These are phyloP conservation scores for Carallia pectinifolia DNA, from an alignment of 345 rosid species.

Conservation along the genomic window DNA sequence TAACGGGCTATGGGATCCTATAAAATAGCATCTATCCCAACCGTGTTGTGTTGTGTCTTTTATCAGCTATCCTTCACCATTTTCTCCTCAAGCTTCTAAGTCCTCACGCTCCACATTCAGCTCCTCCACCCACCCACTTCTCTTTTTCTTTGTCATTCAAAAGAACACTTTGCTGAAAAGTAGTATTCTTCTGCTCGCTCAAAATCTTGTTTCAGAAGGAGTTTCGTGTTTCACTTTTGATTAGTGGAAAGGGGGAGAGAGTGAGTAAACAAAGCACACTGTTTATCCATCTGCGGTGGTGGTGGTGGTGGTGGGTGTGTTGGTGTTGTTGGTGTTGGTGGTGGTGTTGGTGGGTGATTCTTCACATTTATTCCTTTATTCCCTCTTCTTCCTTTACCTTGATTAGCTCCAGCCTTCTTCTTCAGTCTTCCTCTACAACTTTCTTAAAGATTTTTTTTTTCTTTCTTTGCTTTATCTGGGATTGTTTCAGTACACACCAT, in stretches of 20 bases:
- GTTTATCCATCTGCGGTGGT: conserved; percentile 4
- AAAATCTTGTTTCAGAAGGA: too few relatives aligned
- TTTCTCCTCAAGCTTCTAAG: neutral
- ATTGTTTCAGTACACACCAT: too few relatives aligned
- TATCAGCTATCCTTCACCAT: neutral
- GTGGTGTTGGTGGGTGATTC: neutral
- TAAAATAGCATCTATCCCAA: conserved; percentile 30
- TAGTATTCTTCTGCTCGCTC: too few relatives aligned
- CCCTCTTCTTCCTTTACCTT: neutral
- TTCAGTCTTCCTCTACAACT: conserved; percentile 16
- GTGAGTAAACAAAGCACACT: too few relatives aligned
- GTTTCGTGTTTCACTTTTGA: too few relatives aligned
- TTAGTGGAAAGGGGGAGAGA: too few relatives aligned
- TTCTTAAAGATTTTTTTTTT: conserved; percentile 16
- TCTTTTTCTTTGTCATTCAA: too few relatives aligned
- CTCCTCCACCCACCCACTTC: too few relatives aligned
- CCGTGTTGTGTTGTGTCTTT: conserved; percentile 9
- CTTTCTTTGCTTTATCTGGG: neutral
- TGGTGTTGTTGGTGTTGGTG: neutral
- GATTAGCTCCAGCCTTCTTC: conserved; percentile 8
- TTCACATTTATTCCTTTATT: conserved; percentile 22
- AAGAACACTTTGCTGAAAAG: too few relatives aligned
- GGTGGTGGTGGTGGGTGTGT: neutral
- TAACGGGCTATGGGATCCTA: conserved; percentile 35
- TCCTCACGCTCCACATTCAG: neutral